Evolutionary conservation across 2,329 filamentous ascomycete genomes (phyloP), one percentile per base, ranked within the genome.

Genomic region (Ophiocordyceps sinensis): DNA sequence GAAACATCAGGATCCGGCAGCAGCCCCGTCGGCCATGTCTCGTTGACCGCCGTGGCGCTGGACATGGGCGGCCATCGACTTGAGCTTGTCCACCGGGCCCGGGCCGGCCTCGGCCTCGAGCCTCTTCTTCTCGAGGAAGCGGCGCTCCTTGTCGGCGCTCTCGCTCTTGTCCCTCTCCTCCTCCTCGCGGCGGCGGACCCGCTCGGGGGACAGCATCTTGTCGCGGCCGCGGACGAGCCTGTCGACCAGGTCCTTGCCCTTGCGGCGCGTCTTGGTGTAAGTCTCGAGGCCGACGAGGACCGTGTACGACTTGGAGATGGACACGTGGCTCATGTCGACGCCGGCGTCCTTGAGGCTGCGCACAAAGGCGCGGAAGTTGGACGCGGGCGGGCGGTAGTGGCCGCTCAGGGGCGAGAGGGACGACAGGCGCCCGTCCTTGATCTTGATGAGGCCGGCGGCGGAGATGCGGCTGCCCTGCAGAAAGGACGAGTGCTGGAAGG

Each of bases 401-500:
- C 87, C 87, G 51, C 75, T 80, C 1, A 77, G 61, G 3, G 73
- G 86, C 4, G 80, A 84, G 9, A 93, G 66, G 39, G 77, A 79
- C 2, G 74, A 70, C n/a, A 94, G 59, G 28, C 82, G 75, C 1
- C 88, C 88, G 49, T 87, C 70, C 55, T 85, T 85, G 54, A 94
- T 79, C 57, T 84, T 87, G 56, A 94, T 86, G 23, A 89, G 66
- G 0, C 88, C 88, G 4, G 88, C 88, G 0, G 87, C 80, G 0
- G 79, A 77, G 40, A 94, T 87, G 12, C 87, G 77, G 10, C 79
- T 73, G 21, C 87, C 88, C 46, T 88, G 83, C 2, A 94, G 68
- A 53, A 95, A 94, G 0, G 85, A 91, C 12, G 82, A 88, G 60
- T 94, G 88, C 53, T 94, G 88, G 53, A 95, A 95, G 5, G 83